Evolutionary conservation across 768 basidiomycete genomes (phyloP).

Genomic region (Leucocoprinus leucothites): DNA sequence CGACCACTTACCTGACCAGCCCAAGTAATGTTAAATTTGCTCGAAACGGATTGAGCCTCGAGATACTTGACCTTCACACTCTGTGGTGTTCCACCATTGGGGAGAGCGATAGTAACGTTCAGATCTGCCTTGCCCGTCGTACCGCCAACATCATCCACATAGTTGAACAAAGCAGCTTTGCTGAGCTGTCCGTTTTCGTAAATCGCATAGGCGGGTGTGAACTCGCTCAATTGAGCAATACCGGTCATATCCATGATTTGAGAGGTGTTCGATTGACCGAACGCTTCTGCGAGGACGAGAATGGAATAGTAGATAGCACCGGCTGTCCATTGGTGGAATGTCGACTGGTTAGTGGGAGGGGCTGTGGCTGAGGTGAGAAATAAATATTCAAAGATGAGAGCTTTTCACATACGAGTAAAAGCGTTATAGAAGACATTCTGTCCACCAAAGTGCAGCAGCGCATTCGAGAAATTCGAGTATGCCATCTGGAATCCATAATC

Average conservation of each 20-base stretch:
- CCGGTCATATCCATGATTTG: conserved; percentile 66
- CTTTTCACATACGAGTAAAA: conserved; percentile 56
- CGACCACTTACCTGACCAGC: conserved; percentile 57
- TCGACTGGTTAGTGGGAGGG: conserved; percentile 51
- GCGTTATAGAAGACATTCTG: conserved; percentile 68
- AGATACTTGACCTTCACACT: conserved; percentile 57
- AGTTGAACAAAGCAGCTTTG: conserved; percentile 72
- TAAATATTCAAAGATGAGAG: too few species aligned
- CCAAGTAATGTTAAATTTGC: conserved; percentile 71
- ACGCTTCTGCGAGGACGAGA: conserved; percentile 64
- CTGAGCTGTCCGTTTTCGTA: conserved; percentile 67
- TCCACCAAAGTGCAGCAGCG: conserved; percentile 60
- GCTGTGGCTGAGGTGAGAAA: conserved; percentile 19
- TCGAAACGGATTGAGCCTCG: conserved; percentile 49
- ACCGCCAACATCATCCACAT: conserved; percentile 56
- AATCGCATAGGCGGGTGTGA: conserved; percentile 68
- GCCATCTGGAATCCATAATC: conserved; percentile 68
- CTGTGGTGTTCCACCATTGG: conserved; percentile 42
- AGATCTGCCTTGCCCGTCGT: conserved; percentile 39
- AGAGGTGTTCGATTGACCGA: conserved; percentile 62
- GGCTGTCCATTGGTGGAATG: conserved; percentile 67
- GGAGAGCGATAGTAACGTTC: too few species aligned
- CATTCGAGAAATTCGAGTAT: conserved; percentile 51
- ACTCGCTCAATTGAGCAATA: conserved; percentile 45
- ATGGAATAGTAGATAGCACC: conserved; percentile 74